A percentile compares a stretch with the other conserved stretches of the same genome.
phyloP scores from a whole-genome alignment of 768 basidiomycete genomes.

The Rhodotorula babjevae region DNA sequence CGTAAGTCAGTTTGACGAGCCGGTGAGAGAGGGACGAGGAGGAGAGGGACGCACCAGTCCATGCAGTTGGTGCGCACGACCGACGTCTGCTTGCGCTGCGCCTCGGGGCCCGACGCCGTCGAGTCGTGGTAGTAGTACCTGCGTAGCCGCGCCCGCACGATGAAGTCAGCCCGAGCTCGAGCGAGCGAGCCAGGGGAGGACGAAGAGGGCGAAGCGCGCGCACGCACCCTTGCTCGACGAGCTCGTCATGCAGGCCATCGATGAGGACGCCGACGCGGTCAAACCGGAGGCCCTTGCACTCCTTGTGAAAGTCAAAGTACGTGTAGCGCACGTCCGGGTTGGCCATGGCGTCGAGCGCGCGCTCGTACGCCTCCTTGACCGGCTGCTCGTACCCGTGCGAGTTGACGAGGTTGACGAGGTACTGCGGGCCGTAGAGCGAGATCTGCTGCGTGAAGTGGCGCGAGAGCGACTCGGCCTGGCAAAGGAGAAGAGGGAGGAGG shows the following conservation, averaged over 20 bases:
- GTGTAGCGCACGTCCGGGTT: constrained; percentile 71
- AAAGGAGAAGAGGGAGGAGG: fast-evolving
- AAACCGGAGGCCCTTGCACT: constrained; percentile 92
- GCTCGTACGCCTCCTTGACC: constrained; percentile 92
- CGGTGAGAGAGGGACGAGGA: no score
- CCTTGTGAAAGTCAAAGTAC: constrained; percentile 96
- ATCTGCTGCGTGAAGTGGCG: constrained; percentile 71
- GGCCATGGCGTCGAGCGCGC: constrained; percentile 61
- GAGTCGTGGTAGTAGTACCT: constrained; percentile 74
- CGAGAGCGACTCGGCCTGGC: constrained; percentile 64
- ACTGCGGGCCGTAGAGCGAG: constrained; percentile 68
- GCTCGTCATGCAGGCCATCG: constrained; percentile 66
- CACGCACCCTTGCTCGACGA: constrained; percentile 63
- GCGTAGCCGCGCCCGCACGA: no score
- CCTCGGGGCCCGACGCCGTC: constrained; percentile 47
- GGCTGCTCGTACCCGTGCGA: constrained; percentile 87
- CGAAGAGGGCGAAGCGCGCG: neutral
- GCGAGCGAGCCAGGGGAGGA: neutral
- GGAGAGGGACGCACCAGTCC: constrained; percentile 54
- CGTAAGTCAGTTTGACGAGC: neutral
- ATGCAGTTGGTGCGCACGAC: constrained; percentile 92
- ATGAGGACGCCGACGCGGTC: constrained; percentile 81
- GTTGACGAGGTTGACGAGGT: constrained; percentile 85
- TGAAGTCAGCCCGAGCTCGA: neutral
- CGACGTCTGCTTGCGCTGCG: constrained; percentile 64